Conservation (phyloP, 495 filamentous ascomycete species). For the Staphylotrichum tortipilum region DNA sequence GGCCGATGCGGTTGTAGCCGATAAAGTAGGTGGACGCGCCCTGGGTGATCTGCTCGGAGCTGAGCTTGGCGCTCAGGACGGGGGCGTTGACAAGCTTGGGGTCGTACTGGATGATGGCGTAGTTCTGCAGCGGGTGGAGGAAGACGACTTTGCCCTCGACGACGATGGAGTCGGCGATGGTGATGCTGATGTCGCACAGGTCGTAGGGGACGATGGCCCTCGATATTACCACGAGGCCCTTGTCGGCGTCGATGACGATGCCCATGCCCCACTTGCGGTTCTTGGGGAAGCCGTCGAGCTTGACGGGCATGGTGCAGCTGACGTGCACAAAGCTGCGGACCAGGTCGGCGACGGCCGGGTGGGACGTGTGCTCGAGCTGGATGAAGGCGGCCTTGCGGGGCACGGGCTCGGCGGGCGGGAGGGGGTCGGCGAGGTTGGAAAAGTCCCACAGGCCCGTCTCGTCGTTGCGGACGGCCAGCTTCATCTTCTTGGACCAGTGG, state of each 20-base stretch:
- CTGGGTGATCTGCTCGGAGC: slow-evolving; percentile 75
- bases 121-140: slow-evolving; percentile 97
- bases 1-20: slow-evolving; percentile 90
- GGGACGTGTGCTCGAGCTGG: slow-evolving; percentile 75
- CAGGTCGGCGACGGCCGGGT: slow-evolving; percentile 83
- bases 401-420: slow-evolving; percentile 63
- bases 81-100: slow-evolving; percentile 85
- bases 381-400: slow-evolving; percentile 81
- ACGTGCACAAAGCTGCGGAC: slow-evolving; percentile 93
- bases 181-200: slow-evolving; percentile 89
- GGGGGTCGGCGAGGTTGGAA: slow-evolving; percentile 66
- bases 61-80: slow-evolving; percentile 78
- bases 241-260: slow-evolving; percentile 88
- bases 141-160: slow-evolving; percentile 91
- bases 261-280: slow-evolving; percentile 90
- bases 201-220: slow-evolving; percentile 92
- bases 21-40: slow-evolving; percentile 86
- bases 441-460: slow-evolving; percentile 92
- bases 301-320: slow-evolving; percentile 83
- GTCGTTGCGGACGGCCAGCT: slow-evolving; percentile 86
- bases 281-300: slow-evolving; percentile 91
- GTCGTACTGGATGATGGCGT: slow-evolving; percentile 91
- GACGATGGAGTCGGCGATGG: slow-evolving; percentile 90
- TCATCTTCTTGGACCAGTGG: slow-evolving; percentile 93
- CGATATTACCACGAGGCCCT: slow-evolving; percentile 88